Evolutionary conservation across 352 stramenopile species (phyloP), one percentile per base, ranked within the genome.

Genomic region (Phytophthora kernoviae): DNA sequence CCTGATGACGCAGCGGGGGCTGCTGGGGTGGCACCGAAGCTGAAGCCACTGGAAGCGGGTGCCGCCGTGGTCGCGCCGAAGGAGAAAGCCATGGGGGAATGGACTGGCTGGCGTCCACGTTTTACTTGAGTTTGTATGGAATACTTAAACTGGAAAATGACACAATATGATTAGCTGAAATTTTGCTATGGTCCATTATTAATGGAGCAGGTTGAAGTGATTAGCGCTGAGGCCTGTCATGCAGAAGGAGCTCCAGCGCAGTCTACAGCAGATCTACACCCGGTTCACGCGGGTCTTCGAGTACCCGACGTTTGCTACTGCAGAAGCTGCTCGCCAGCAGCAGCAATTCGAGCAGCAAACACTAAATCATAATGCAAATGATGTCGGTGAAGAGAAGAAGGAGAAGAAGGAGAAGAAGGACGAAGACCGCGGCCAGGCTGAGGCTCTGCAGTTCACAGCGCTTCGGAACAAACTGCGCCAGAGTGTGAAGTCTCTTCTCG

Each of bases 381-480:
- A 46, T 2, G 48, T 54, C 9, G 51, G 49, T 15, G 27, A 48
- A 0, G 22, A 65, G 22, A 50, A 54, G 27, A 62, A 63, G n/a
- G n/a, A n/a, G n/a, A n/a, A n/a, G n/a, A n/a, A n/a, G 50, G 45
- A 37, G 34, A 68, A 47, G 22, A 67, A 78, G 15, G 43, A 69
- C 4, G 54, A 68, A 46, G 59, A 79, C 10, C 70, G 70, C n/a
- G 59, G 67, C 1, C 56, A 70, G 15, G 60, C 64, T 1, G 73
- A 79, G 53, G 54, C 48, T 43, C 26, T 75, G 50, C 73, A 77
- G 43, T 78, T 79, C 53, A 48, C 61, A 14, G 48, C 63, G 15
- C 48, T 79, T 30, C 66, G 68, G 18, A 77, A 79, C 44, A 77
- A 75, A 33, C 34, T 83, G 45, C 70, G 73, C 2, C 70, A 77